Percentiles rank a stretch among this genome's conserved stretches.
phyloP scores from a whole-genome alignment of 192 early-diverging fungal genomes.

The Podila minutissima region DNA sequence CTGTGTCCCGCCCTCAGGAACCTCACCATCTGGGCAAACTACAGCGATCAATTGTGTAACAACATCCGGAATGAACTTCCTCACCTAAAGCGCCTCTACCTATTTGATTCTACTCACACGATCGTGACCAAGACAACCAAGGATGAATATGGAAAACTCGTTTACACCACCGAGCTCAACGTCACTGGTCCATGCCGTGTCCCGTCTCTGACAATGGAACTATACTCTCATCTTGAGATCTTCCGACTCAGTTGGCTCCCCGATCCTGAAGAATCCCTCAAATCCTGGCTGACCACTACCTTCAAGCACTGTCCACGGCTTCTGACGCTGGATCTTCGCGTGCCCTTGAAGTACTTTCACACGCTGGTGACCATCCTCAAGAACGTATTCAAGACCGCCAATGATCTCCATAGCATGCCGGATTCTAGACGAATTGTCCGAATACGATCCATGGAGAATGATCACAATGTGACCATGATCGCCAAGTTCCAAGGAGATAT shows the following conservation, averaged over 20 bases:
- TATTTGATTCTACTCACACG: not conserved
- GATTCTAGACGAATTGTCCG: not conserved
- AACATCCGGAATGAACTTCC: not conserved
- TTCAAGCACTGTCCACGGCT: too few relatives aligned
- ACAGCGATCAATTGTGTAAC: conserved; percentile 1
- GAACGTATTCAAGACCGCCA: conserved; percentile 1
- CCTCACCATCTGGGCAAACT: not conserved
- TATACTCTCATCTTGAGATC: too few relatives aligned
- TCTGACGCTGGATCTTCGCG: too few relatives aligned
- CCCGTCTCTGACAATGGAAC: too few relatives aligned
- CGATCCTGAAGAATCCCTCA: too few relatives aligned
- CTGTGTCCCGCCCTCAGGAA: not conserved
- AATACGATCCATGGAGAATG: not conserved
- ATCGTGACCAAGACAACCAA: not conserved
- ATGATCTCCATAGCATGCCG: not conserved
- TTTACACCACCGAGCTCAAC: too few relatives aligned
- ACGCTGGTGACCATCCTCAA: too few relatives aligned
- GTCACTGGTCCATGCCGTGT: too few relatives aligned
- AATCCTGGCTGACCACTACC: too few relatives aligned
- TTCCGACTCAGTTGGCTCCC: too few relatives aligned
- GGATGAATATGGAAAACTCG: too few relatives aligned
- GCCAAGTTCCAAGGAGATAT: conserved; percentile 5
- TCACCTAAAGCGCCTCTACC: not conserved
- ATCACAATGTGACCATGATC: not conserved
- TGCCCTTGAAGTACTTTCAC: too few relatives aligned